phyloP scores from a whole-genome alignment of 2,329 filamentous ascomycete species.

The Penicillium sp. region DNA sequence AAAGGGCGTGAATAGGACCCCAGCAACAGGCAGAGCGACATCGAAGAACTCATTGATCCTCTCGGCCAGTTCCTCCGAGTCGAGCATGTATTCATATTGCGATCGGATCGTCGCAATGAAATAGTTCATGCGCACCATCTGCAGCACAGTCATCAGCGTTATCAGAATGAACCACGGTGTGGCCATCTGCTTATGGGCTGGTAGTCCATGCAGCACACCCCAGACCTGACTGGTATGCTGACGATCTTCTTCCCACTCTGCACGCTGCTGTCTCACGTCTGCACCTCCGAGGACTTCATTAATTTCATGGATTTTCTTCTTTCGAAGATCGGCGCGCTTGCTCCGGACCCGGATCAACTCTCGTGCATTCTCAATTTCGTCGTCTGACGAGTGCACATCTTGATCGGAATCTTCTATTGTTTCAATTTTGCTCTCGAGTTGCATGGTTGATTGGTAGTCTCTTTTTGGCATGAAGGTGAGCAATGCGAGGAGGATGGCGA shows the following conservation, averaged over 20 bases:
- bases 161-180: slow-evolving; percentile 84
- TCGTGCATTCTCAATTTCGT: slow-evolving; percentile 48
- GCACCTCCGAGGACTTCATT: slow-evolving; percentile 65
- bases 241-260: slow-evolving; percentile 59
- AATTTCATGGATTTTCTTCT: slow-evolving; percentile 62
- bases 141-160: slow-evolving; percentile 71
- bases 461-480: slow-evolving; percentile 64
- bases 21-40: slow-evolving; percentile 71
- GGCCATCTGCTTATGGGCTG: slow-evolving; percentile 65
- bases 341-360: slow-evolving; percentile 48
- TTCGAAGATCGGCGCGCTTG: slow-evolving; percentile 56
- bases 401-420: slow-evolving; percentile 35
- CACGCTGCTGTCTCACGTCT: slow-evolving; percentile 57
- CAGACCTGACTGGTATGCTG: slow-evolving; percentile 71
- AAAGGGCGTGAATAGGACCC: slow-evolving; percentile 75
- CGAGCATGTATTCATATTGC: slow-evolving; percentile 75
- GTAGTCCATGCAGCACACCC: slow-evolving; percentile 72
- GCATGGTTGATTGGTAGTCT: slow-evolving; percentile 73
- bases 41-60: slow-evolving; percentile 82
- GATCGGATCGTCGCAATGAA: slow-evolving; percentile 81
- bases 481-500: slow-evolving; percentile 60
- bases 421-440: slow-evolving; percentile 68
- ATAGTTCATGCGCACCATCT: slow-evolving; percentile 83
- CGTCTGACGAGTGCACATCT: slow-evolving; percentile 46
- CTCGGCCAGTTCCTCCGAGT: slow-evolving; percentile 56